Evolutionary conservation across 768 basidiomycete genomes (phyloP).

Genomic region (Xerocomellus dryophilus): DNA sequence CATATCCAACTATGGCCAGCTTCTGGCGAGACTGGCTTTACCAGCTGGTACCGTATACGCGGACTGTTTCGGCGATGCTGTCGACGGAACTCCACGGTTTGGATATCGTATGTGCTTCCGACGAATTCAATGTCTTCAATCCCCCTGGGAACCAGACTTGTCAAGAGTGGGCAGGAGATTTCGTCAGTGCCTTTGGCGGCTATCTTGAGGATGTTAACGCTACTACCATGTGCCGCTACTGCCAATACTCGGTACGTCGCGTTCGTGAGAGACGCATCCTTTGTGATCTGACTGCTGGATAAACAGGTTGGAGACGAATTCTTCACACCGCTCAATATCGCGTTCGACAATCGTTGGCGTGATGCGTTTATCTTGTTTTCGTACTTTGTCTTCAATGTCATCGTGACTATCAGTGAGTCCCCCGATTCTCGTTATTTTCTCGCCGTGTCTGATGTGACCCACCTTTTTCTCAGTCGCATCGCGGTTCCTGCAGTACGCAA

Average conservation of each 20-base stretch:
- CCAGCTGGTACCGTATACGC: conserved; percentile 66
- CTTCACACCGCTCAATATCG: conserved; percentile 64
- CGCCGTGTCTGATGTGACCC: background rate
- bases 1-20: conserved; percentile 54
- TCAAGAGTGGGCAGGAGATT: conserved; percentile 62
- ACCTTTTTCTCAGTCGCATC: conserved; percentile 50
- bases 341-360: conserved; percentile 59
- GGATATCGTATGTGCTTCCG: conserved; percentile 54
- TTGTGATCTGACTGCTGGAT: background rate
- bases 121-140: conserved; percentile 70
- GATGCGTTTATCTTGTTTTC: conserved; percentile 66
- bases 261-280: background rate
- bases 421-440: background rate
- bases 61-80: conserved; percentile 67
- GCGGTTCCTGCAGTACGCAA: conserved; percentile 68
- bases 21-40: conserved; percentile 85
- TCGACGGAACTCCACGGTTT: conserved; percentile 77
- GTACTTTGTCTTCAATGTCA: conserved; percentile 70
- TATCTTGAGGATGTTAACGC: conserved; percentile 70
- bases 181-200: conserved; percentile 60
- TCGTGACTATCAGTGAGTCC: conserved; percentile 49
- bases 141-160: conserved; percentile 79
- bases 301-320: conserved; percentile 63
- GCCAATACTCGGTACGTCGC: conserved; percentile 49
- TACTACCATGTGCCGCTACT: conserved; percentile 65